Evolutionary conservation across 75 land plant species (phyloP).

Genomic region (Isoetes taiwanensis): DNA sequence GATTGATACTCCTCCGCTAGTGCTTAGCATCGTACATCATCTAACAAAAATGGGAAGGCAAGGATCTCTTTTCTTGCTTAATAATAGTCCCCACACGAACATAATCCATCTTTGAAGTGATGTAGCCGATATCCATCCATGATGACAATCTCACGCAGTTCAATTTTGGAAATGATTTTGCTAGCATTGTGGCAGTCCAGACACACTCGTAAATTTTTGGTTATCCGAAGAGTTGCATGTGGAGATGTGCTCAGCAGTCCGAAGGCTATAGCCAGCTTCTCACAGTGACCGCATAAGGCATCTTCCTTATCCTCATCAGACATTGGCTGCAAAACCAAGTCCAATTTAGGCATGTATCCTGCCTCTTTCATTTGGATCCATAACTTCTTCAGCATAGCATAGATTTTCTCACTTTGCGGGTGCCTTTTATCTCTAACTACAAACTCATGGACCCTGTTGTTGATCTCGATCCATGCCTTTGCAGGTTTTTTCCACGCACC

Average conservation of each 20-base stretch:
- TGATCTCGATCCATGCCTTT: conserved; percentile 37
- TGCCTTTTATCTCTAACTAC: conserved; percentile 27
- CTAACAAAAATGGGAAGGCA: no score
- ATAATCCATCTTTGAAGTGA: not conserved
- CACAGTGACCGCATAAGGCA: conserved; percentile 4
- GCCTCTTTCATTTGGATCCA: not conserved
- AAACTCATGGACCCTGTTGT: conserved; percentile 20
- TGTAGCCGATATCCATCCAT: conserved; percentile 8
- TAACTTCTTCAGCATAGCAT: not conserved
- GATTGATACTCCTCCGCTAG: no score
- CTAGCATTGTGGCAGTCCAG: conserved; percentile 10
- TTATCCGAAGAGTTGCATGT: not conserved
- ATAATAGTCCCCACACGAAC: conserved; percentile 10
- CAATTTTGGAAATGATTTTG: conserved; percentile 2
- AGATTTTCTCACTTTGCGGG: conserved; percentile 16
- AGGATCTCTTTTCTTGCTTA: no score
- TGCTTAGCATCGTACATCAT: no score
- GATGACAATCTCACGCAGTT: not conserved
- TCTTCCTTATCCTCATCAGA: conserved; percentile 3
- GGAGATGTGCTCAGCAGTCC: conserved; percentile 5
- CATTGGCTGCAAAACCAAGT: not conserved
- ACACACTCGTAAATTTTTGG: conserved; percentile 8
- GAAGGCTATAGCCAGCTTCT: conserved; percentile 12
- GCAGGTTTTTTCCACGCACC: conserved; percentile 39
- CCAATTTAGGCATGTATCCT: not conserved